These are phyloP conservation scores for Suillus americanus DNA, from an alignment of 768 basidiomycete genomes.

Conservation along the genomic window DNA sequence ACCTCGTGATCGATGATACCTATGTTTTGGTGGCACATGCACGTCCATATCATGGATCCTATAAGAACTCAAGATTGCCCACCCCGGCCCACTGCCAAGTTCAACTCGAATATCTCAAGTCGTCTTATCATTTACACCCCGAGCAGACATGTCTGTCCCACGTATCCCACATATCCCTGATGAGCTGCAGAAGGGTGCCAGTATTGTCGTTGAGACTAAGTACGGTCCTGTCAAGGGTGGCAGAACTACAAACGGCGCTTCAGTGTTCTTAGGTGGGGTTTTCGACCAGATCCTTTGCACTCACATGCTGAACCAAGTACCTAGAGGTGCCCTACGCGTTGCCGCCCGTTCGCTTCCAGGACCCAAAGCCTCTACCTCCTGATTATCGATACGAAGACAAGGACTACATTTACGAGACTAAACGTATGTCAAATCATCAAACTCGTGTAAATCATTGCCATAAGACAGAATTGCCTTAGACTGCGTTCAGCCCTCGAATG, in stretches of 20 bases:
- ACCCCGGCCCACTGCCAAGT: neutral
- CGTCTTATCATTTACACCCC: neutral
- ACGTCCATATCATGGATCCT: neutral
- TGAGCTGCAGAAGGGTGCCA: slow-evolving; percentile 45
- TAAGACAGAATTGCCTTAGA: slow-evolving; percentile 36
- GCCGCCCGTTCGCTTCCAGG: slow-evolving; percentile 62
- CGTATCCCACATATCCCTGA: slow-evolving; percentile 48
- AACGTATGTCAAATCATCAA: slow-evolving; percentile 39
- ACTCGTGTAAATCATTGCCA: neutral
- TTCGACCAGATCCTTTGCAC: neutral
- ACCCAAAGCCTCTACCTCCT: slow-evolving; percentile 56
- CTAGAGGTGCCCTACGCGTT: slow-evolving; percentile 70
- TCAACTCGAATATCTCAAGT: neutral
- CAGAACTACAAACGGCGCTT: slow-evolving; percentile 58
- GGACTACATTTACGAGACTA: slow-evolving; percentile 60
- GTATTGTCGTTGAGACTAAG: slow-evolving; percentile 51
- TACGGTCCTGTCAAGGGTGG: slow-evolving; percentile 60
- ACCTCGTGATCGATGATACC: neutral
- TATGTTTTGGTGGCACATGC: neutral
- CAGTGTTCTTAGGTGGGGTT: slow-evolving; percentile 59
- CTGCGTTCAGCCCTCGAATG: slow-evolving; percentile 58
- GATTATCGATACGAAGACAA: slow-evolving; percentile 56
- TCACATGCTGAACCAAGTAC: slow-evolving; percentile 1
- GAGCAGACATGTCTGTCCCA: neutral
- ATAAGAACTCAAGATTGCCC: neutral